Conservation (phyloP, 257 asterid genomes). For the Forsythia suspensa region DNA sequence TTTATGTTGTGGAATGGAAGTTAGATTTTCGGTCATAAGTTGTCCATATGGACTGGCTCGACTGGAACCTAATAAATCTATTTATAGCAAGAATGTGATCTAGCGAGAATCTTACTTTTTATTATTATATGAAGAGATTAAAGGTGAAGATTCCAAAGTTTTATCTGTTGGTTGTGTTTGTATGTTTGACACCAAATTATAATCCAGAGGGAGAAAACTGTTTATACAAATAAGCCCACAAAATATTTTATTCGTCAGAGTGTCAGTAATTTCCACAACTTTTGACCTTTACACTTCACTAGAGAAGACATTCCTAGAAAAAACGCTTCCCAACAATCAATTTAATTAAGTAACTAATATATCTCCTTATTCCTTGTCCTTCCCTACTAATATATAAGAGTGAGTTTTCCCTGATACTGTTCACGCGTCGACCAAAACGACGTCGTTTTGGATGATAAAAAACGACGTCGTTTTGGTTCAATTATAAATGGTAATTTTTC, state of each 20-base stretch:
- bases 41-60: background rate
- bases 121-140: constrained; percentile 2
- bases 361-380: too few relatives aligned
- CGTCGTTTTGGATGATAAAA: too few relatives aligned
- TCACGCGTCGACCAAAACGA: too few relatives aligned
- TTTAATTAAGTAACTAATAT: constrained; percentile 16
- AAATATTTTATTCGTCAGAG: constrained; percentile 24
- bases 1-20: background rate
- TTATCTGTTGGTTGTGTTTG: constrained; percentile 27
- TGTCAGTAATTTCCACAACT: constrained; percentile 43
- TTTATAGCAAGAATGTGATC: background rate
- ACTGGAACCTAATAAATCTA: background rate
- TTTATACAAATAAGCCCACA: constrained; percentile 3
- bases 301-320: constrained; percentile 48
- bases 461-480: too few relatives aligned
- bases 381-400: too few relatives aligned
- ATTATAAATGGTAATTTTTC: too few relatives aligned
- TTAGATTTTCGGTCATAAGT: background rate
- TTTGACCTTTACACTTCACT: constrained; percentile 41
- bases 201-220: constrained; percentile 19
- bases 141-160: constrained; percentile 24
- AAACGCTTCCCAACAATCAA: constrained; percentile 17
- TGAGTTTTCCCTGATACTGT: too few relatives aligned
- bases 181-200: constrained; percentile 27
- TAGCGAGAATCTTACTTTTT: background rate